Percentiles rank a stretch among this genome's conserved stretches.
These are phyloP conservation scores for Pezicula neosporulosa DNA, from an alignment of 2,329 filamentous ascomycete genomes.

Conservation along the genomic window DNA sequence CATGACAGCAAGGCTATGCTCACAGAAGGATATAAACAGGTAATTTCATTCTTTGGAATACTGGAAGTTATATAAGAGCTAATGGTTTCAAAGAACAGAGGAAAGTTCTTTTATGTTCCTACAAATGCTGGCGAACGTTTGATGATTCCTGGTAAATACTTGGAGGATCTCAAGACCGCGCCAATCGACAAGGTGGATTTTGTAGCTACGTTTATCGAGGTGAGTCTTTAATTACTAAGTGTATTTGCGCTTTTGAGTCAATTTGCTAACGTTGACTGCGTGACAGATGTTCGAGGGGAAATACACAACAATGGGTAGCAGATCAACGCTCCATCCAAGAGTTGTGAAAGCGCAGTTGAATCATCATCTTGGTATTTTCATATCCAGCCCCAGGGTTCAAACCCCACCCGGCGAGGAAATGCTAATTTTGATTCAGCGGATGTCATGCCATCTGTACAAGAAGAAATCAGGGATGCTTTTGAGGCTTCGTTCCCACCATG, in stretches of 20 bases:
- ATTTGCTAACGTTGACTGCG: neutral
- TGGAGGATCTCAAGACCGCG: neutral
- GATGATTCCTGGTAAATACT: neutral
- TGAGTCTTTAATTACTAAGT: neutral
- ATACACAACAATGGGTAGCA: neutral
- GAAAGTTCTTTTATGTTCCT: neutral
- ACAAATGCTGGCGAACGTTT: neutral
- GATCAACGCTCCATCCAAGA: neutral
- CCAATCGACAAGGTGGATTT: neutral
- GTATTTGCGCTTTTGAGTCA: neutral
- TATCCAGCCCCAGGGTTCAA: too few species aligned
- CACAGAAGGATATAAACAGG: neutral
- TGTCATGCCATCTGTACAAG: neutral
- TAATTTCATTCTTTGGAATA: neutral
- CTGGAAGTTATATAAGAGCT: neutral
- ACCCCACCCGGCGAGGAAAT: too few species aligned
- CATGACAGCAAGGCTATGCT: neutral
- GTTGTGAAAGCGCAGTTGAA: neutral
- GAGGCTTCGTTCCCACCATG: neutral
- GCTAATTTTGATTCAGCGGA: neutral
- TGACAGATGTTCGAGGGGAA: neutral
- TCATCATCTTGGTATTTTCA: neutral
- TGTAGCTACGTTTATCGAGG: neutral
- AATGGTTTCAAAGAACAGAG: neutral
- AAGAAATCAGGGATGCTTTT: neutral